Conservation (phyloP, 2,329 filamentous ascomycete genomes). For the Trichoderma harzianum region DNA sequence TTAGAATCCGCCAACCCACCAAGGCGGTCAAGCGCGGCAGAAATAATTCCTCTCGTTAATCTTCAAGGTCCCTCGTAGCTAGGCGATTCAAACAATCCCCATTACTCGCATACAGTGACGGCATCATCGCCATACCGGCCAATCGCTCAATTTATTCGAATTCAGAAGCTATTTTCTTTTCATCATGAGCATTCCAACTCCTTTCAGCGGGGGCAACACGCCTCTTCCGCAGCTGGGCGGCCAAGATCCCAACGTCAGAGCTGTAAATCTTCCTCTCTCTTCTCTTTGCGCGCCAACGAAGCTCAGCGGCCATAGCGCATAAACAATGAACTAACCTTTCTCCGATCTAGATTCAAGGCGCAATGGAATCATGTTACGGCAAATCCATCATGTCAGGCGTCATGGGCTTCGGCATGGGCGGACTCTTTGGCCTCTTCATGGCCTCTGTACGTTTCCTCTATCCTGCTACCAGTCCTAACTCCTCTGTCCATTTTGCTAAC, state of each 20-base stretch:
- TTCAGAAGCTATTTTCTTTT: background rate
- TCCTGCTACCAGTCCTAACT: background rate
- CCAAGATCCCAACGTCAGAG: constrained; percentile 52
- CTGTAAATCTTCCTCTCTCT: constrained; percentile 34
- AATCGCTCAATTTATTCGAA: background rate
- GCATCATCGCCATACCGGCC: background rate
- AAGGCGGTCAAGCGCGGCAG: constrained; percentile 39
- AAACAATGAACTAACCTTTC: background rate
- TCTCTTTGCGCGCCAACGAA: background rate
- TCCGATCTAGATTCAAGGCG: constrained; percentile 63
- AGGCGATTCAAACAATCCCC: background rate
- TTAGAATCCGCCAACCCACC: constrained; percentile 20
- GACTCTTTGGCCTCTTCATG: constrained; percentile 96
- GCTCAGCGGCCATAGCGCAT: background rate
- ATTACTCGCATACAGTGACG: background rate
- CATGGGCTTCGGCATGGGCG: constrained; percentile 92
- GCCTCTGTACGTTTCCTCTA: constrained; percentile 67
- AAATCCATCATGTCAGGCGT: constrained; percentile 88
- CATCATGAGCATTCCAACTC: constrained; percentile 40
- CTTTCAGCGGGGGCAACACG: constrained; percentile 24
- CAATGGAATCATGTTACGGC: constrained; percentile 88
- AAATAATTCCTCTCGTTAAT: constrained; percentile 32
- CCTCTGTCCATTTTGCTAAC: constrained; percentile 14
- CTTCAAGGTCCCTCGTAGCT: background rate
- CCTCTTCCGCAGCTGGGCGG: constrained; percentile 30